Conservation (phyloP, 2,329 filamentous ascomycete genomes). For the Xylaria sp. region DNA sequence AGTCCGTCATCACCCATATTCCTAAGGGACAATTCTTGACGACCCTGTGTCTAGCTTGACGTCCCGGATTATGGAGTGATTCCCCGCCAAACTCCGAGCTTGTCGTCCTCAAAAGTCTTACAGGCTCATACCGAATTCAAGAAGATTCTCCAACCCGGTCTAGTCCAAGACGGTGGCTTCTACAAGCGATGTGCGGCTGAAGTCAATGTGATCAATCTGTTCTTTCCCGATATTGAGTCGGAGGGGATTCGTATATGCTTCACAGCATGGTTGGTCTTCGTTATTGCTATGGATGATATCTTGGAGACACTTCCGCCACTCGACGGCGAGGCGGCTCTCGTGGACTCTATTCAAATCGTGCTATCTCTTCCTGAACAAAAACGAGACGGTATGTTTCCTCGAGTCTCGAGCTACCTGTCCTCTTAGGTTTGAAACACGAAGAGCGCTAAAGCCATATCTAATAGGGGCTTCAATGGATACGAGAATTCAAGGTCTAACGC, state of each 20-base stretch:
- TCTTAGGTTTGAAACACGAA: not conserved
- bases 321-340: conserved; percentile 1
- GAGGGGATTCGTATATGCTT: conserved; percentile 14
- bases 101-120: not conserved
- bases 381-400: conserved; percentile 1
- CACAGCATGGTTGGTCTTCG: conserved; percentile 6
- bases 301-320: conserved; percentile 7
- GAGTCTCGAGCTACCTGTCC: not conserved
- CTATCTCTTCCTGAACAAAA: conserved; percentile 1
- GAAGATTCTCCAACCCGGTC: not conserved
- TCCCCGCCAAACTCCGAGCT: not conserved
- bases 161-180: conserved; percentile 4
- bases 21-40: not conserved
- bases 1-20: not conserved
- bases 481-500: conserved; percentile 7
- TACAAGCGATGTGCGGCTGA: conserved; percentile 8
- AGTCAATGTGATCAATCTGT: conserved; percentile 12
- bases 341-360: conserved; percentile 10
- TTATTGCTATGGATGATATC: conserved; percentile 14
- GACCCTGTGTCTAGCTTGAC: not conserved
- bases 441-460: not conserved
- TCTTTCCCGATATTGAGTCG: conserved; percentile 2
- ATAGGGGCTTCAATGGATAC: not conserved
- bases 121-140: conserved; percentile 5
- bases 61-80: conserved; percentile 5